Base-by-base conservation (phyloP, 2,329 filamentous ascomycete genomes). In the Bretziella fagacearum region DNA sequence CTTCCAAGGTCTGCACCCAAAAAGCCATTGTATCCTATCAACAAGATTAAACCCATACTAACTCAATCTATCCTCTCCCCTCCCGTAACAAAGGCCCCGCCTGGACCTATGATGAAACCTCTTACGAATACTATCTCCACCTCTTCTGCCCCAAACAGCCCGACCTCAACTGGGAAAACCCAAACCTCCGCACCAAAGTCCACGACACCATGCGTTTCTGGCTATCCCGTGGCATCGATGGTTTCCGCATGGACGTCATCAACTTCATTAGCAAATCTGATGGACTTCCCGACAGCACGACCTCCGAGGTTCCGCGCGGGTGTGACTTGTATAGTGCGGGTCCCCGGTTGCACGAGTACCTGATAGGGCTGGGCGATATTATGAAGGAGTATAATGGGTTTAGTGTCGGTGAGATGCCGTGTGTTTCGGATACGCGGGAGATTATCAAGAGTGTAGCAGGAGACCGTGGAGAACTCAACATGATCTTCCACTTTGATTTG, bases 121-220 rank as follows among this genome's bases (percentile, higher is more conserved):
- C 67, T 0, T 59, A 61, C 8, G 66, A 71, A 52, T 71, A 70
- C 56, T 73, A 83, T 56, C 72, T 85, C 1, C 73, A 76, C 52
- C 69, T 86, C 25, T 87, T 83, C 59, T 73, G 73, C 35, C 70
- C 69, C 3, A 73, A 80, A 53, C 81, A 85, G 57, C 81, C 82
- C 0, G 82, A 86, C 53, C 69, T 87, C 33, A 86, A 86, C 62
- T 86, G 81, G 81, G 78, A 84, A 56, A 79, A 80, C 54, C 67
- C 68, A 0, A 69, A 69, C 1, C 75, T 82, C 2, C 70, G 79
- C 27, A 62, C 70, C 47, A 78, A 77, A 2, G 76, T 83, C 2
- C 78, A 84, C 57, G 66, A 77, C 33, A 69, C 77, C 18, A 79
- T 84, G 67, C 69, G 70, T 18, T 86, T 85, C 61, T 86, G 81